Percentiles rank a stretch among this genome's conserved stretches.
Conservation (phyloP, 306 rosid species). For the Cyclanthera cordifolia region DNA sequence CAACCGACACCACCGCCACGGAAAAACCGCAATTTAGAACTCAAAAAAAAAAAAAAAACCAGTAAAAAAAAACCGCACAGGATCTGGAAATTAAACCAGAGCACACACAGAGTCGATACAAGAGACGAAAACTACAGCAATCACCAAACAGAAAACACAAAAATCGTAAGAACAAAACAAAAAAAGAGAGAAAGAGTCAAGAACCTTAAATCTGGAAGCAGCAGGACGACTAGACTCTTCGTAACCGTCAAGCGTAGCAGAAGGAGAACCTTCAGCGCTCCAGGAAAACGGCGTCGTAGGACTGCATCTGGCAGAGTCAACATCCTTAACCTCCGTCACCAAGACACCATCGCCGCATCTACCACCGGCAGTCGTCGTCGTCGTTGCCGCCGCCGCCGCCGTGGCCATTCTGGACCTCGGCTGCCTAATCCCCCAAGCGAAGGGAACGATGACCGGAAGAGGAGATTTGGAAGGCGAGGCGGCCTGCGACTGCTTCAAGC, state of each 20-base stretch:
- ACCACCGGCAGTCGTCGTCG: neutral
- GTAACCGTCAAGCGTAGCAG: constrained; percentile 57
- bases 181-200: neutral
- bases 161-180: neutral
- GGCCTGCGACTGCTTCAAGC: constrained; percentile 45
- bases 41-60: neutral
- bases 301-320: constrained; percentile 67
- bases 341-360: constrained; percentile 37
- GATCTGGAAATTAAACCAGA: constrained; percentile 5
- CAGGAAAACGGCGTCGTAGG: constrained; percentile 93
- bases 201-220: constrained; percentile 81
- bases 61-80: neutral
- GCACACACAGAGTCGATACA: neutral
- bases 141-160: neutral
- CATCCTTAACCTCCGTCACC: constrained; percentile 20
- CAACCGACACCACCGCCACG: constrained; percentile 4
- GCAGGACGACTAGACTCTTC: constrained; percentile 46
- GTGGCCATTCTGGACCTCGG: constrained; percentile 38
- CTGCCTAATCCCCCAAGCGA: constrained; percentile 50
- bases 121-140: neutral
- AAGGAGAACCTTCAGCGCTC: constrained; percentile 69
- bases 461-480: constrained; percentile 28
- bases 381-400: neutral
- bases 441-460: constrained; percentile 1
- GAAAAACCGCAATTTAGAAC: neutral